Evolutionary conservation across 2,329 filamentous ascomycete species (phyloP), one percentile per base, ranked within the genome.

Genomic region (Alternaria alternata): DNA sequence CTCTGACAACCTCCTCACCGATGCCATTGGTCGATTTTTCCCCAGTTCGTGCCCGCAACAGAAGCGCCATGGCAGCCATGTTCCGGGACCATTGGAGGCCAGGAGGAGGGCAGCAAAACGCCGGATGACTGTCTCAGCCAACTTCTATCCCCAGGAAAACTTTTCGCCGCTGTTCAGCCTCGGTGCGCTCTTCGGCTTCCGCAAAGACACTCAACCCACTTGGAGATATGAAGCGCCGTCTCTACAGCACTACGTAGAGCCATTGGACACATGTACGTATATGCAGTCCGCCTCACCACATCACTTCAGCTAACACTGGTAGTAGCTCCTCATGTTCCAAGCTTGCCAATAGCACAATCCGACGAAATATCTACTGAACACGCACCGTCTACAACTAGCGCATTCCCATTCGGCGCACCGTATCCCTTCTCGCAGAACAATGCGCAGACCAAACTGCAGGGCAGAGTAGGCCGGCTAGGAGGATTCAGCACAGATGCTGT

Each of bases 51-150:
- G 78, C 63, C 72, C 76, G 41, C 81, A 82, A 60, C 80, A 81
- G 64, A 76, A 76, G 70, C 83, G 87, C 63, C 80, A 87, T 83
- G 86, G 85, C 66, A 88, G 87, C 79, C 82, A 82, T 64, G 84
- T 88, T 3, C 87, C 87, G 11, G 87, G 87, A 3, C 87, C 87
- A 70, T 79, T 89, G 78, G 87, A 89, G 76, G 86, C 87, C 46
- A 82, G 84, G 62, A 81, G 83, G 70, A 80, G 87, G 53, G 78
- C 84, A 46, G 80, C 85, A 3, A 87, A 82, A 74, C 81, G 87
- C 55, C 81, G 83, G 54, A 87, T 88, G 78, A 85, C 74, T 81
- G 53, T 81, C 8, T 70, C 73, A 41, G 68, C 79, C 18, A 69
- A 84, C 11, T 81, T 82, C 34, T 74, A 78, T 46, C 69, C 73